A percentile compares a stretch with the other conserved stretches of the same genome.
phyloP scores from a whole-genome alignment of 1,284 basidiomycete species.

The Golubevia sp. region DNA sequence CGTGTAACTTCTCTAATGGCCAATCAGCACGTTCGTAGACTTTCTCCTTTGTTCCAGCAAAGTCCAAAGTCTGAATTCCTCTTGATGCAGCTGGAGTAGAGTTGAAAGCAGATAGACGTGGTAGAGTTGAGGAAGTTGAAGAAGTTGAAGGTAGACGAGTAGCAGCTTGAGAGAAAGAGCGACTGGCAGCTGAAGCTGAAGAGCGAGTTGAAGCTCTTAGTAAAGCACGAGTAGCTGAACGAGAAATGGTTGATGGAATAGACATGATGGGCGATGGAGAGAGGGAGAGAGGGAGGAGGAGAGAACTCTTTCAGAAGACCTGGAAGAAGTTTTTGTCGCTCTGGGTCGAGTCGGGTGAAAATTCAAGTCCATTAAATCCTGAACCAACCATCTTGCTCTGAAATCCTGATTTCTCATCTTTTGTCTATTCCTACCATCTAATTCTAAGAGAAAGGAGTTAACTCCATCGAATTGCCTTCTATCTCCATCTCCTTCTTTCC shows the following conservation, averaged over 20 bases:
- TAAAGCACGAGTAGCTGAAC: neutral
- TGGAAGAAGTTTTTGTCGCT: neutral
- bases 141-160: neutral
- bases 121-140: neutral
- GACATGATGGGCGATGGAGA: neutral
- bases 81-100: constrained; percentile 13
- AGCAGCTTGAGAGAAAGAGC: neutral
- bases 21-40: neutral
- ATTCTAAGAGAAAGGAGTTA: too few species aligned
- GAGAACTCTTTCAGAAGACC: neutral
- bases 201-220: neutral
- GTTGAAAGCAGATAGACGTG: neutral
- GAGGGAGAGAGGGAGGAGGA: neutral
- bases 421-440: too few species aligned
- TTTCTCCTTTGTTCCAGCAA: neutral
- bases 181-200: neutral
- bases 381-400: too few species aligned
- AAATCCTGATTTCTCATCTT: too few species aligned
- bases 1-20: neutral
- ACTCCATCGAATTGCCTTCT: too few species aligned
- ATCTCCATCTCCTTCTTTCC: too few species aligned
- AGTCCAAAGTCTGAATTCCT: neutral
- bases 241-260: neutral
- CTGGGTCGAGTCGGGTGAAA: neutral
- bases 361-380: neutral